A percentile compares a stretch with the other conserved stretches of the same genome.
phyloP scores from a whole-genome alignment of 495 filamentous ascomycete genomes.

The Oleoguttula mirabilis region DNA sequence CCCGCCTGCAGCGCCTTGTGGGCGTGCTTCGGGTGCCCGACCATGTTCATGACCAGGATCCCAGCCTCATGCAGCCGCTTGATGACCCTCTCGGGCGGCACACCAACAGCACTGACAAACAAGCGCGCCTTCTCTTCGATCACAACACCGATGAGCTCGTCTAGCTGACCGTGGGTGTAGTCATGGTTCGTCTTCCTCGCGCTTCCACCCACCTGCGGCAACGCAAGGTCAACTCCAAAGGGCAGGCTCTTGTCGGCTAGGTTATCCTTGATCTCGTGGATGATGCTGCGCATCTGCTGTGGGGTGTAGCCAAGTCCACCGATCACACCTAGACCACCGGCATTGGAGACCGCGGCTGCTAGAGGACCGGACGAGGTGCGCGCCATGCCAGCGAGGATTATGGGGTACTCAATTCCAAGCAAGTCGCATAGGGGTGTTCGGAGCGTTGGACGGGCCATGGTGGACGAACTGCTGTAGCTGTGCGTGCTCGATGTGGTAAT shows the following conservation, averaged over 20 bases:
- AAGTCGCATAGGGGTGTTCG: conserved; percentile 65
- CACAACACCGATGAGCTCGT: conserved; percentile 68
- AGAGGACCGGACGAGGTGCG: conserved; percentile 63
- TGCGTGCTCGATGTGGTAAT: too few relatives aligned
- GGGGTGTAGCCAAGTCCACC: conserved; percentile 82
- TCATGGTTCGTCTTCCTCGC: conserved; percentile 84
- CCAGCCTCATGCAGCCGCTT: conserved; percentile 60
- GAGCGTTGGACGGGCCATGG: conserved; percentile 34
- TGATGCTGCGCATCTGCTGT: conserved; percentile 60
- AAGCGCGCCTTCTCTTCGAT: conserved; percentile 65
- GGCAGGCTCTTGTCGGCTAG: conserved; percentile 51
- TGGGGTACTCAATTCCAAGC: conserved; percentile 65
- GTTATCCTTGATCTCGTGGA: conserved; percentile 67
- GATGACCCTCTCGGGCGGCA: conserved; percentile 58
- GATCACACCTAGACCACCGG: conserved; percentile 73
- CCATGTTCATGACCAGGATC: conserved; percentile 88
- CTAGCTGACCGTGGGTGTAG: conserved; percentile 73
- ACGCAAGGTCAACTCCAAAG: conserved; percentile 78
- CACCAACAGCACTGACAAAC: conserved; percentile 74
- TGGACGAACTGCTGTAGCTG: too few relatives aligned
- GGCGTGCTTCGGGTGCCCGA: conserved; percentile 80
- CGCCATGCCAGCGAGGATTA: conserved; percentile 83
- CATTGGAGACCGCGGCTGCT: conserved; percentile 78
- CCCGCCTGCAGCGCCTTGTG: conserved; percentile 68
- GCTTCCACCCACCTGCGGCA: conserved; percentile 68